Conservation (phyloP, 345 rosid genomes). For the Jatropha curcas region DNA sequence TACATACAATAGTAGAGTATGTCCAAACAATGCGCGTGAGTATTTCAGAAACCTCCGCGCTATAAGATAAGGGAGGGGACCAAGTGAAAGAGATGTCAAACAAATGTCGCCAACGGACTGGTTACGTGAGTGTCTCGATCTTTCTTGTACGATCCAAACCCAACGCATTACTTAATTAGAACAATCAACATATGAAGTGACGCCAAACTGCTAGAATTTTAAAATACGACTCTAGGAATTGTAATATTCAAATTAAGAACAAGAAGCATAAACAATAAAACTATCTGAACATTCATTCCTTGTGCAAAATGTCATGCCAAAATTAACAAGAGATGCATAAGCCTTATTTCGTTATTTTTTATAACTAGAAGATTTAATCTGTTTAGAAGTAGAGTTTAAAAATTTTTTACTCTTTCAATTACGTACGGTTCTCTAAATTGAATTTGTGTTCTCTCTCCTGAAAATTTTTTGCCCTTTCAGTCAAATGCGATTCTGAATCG, state of each 20-base stretch:
- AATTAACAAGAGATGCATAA: too few relatives aligned
- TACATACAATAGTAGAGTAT: neutral
- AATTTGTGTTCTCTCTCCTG: too few relatives aligned
- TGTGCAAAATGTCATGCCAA: neutral
- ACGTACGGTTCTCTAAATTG: too few relatives aligned
- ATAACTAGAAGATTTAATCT: too few relatives aligned
- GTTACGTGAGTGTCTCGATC: conserved; percentile 9
- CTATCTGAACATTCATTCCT: conserved; percentile 18
- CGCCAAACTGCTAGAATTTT: neutral
- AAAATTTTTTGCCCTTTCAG: too few relatives aligned
- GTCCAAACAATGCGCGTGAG: neutral
- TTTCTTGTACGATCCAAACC: conserved; percentile 18
- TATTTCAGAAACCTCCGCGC: conserved; percentile 2
- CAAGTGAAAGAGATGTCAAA: conserved; percentile 19
- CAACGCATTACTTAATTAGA: too few relatives aligned
- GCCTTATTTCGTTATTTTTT: too few relatives aligned
- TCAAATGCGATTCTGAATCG: too few relatives aligned
- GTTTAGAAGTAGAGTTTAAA: too few relatives aligned
- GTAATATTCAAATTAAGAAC: conserved; percentile 6
- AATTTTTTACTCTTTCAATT: too few relatives aligned
- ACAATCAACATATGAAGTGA: conserved; percentile 11
- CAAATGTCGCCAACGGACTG: conserved; percentile 9
- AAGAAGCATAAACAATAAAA: neutral
- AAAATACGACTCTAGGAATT: neutral
- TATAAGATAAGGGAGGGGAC: conserved; percentile 30